phyloP scores from a whole-genome alignment of 306 rosid species.

The Adenanthera pavonina region DNA sequence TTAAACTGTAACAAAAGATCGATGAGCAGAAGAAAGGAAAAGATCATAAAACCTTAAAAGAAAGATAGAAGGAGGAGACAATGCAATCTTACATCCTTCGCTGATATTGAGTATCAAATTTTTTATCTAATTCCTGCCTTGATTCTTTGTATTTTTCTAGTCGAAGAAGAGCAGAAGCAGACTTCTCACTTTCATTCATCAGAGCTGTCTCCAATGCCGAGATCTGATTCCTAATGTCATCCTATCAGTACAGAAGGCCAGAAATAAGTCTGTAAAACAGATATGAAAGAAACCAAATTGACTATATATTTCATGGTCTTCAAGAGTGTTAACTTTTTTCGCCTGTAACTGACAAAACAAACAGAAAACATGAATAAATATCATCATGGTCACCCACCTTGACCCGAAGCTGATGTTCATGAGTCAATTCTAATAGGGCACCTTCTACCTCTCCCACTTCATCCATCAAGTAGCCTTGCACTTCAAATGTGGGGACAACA shows the following conservation, averaged over 20 bases:
- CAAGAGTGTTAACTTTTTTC: conserved; percentile 30
- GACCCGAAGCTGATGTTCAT: conserved; percentile 67
- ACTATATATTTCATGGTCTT: neutral
- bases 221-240: conserved; percentile 72
- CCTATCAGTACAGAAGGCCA: conserved; percentile 57
- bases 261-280: conserved; percentile 24
- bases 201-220: conserved; percentile 69
- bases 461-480: conserved; percentile 67
- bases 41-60: conserved; percentile 25
- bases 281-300: conserved; percentile 32
- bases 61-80: conserved; percentile 1
- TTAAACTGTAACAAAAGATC: conserved; percentile 25
- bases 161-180: conserved; percentile 56
- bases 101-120: conserved; percentile 79
- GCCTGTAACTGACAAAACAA: conserved; percentile 15
- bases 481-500: conserved; percentile 46
- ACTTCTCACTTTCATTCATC: conserved; percentile 58
- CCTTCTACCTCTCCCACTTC: conserved; percentile 69
- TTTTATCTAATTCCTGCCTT: conserved; percentile 76
- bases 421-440: conserved; percentile 62
- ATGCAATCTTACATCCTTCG: conserved; percentile 72
- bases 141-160: conserved; percentile 79
- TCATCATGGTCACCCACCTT: conserved; percentile 54
- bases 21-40: conserved; percentile 11
- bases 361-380: neutral